These are phyloP conservation scores for Microbotryomycetes sp. DNA, from an alignment of 1,284 basidiomycete genomes.

Conservation along the genomic window DNA sequence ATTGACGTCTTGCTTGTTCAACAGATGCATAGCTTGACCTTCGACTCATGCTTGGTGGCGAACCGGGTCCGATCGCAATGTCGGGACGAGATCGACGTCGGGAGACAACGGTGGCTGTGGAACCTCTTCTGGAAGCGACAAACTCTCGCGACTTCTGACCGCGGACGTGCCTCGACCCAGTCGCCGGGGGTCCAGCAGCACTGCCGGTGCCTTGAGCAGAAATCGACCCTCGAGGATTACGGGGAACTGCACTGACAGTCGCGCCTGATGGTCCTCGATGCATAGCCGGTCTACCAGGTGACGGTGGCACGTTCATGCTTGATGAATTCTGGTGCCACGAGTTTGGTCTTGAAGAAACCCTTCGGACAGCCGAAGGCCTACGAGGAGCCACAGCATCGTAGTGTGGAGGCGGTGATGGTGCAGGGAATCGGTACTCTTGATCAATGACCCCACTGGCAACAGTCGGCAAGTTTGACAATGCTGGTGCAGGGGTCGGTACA, in stretches of 20 bases:
- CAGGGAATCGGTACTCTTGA: neutral
- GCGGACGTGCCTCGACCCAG: neutral
- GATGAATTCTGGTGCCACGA: neutral
- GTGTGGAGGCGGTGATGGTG: neutral
- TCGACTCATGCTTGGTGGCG: neutral
- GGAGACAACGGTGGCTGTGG: constrained; percentile 3
- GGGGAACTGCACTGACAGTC: constrained; percentile 15
- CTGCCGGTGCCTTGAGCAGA: neutral
- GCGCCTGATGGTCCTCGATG: neutral
- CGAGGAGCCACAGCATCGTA: neutral
- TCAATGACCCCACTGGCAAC: no score
- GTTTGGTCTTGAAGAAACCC: neutral
- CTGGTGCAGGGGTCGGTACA: no score
- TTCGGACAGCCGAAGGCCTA: neutral
- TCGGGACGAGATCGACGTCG: constrained; percentile 8
- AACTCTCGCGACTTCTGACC: constrained; percentile 13
- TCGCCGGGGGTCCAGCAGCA: neutral
- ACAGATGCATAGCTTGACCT: constrained; percentile 9
- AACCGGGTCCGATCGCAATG: neutral
- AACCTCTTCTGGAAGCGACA: neutral
- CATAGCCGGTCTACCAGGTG: neutral
- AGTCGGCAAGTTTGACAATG: no score
- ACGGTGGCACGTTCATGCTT: neutral
- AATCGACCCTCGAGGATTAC: constrained; percentile 11
- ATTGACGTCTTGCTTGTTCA: neutral